Evolutionary conservation across 2,329 filamentous ascomycete species (phyloP).

Genomic region (Fusarium equiseti): DNA sequence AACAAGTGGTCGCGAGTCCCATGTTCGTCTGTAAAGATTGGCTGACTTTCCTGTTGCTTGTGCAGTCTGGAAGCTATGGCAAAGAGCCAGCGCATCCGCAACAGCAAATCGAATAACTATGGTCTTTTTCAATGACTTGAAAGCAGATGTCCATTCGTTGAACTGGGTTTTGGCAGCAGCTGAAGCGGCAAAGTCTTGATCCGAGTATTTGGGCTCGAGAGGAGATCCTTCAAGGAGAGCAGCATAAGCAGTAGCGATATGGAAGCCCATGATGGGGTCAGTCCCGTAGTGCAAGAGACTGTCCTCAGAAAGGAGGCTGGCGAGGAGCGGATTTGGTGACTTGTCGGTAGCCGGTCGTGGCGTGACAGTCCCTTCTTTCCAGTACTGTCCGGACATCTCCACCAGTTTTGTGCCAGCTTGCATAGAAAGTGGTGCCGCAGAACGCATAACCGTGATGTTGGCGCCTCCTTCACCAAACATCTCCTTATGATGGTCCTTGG

Average conservation of each 20-base stretch:
- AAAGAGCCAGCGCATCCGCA: conserved; percentile 64
- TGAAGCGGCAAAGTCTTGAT: conserved; percentile 44
- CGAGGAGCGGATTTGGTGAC: conserved; percentile 61
- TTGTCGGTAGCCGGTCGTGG: conserved; percentile 23
- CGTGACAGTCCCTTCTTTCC: conserved; percentile 52
- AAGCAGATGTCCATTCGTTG: conserved; percentile 58
- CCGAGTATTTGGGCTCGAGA: conserved; percentile 44
- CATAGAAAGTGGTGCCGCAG: conserved; percentile 54
- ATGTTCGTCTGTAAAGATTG: conserved; percentile 58
- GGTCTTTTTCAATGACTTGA: conserved; percentile 48
- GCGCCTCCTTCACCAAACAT: conserved; percentile 36
- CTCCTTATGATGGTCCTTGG: conserved; percentile 28
- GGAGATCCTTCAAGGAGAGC: conserved; percentile 56
- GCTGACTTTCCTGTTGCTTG: conserved; percentile 49
- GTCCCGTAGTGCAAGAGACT: conserved; percentile 60
- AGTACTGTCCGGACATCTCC: conserved; percentile 49
- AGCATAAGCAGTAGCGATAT: conserved; percentile 64
- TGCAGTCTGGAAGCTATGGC: conserved; percentile 62
- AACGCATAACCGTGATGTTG: conserved; percentile 51
- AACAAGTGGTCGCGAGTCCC: conserved; percentile 54
- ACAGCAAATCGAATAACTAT: conserved; percentile 60
- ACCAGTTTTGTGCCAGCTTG: conserved; percentile 42
- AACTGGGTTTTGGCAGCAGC: conserved; percentile 60
- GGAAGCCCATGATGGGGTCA: conserved; percentile 67
- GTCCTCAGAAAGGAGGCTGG: conserved; percentile 50